Base-by-base conservation (phyloP, 2,329 filamentous ascomycete species). In the Cucurbitaria berberidis region DNA sequence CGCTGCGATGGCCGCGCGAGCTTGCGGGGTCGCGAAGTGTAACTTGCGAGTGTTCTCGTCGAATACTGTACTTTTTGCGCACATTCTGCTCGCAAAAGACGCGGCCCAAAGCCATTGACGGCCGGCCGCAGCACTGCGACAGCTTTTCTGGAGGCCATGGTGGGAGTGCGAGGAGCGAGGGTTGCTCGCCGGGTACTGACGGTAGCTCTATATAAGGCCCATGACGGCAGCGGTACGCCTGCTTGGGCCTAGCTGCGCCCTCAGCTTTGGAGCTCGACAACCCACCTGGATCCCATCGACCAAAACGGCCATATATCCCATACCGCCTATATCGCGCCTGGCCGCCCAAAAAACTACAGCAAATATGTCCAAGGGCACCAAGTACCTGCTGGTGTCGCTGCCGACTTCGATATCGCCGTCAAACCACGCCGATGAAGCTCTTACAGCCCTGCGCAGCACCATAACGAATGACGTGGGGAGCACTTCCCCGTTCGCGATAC, bases 301-400 rank as follows among this genome's bases (percentile, higher is more conserved):
- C 38, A 55, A 60, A 55, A 41, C 58, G 55, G 65, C 51, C 54
- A 63, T 54, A 51, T 38, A 48, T 55, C 52, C 53, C 62, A 62
- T 46, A 51, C 55, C 51, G 52, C 44, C 54, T 43, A 60, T 59
- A 58, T 52, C 51, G 55, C 55, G 57, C 57, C 48, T 44, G 46
- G 48, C 41, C 48, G 39, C 55, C 53, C 56, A 48, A 24, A 45
- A 51, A 43, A 51, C 48, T 48, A 53, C 60, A 56, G 59, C 57
- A 62, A 66, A 53, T 63, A 78, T 78, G 77, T 78, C 77, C 45
- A 79, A 77, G 60, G 67, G 67, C 58, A 69, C 75, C 64, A 92
- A 86, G 71, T 98, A 96, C 81, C 85, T 93, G 67, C 85, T 98
- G 70, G 84, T 98, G 66, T 98, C 95, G 58, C 84, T 99, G 58